Conservation (phyloP, 2,329 filamentous ascomycete genomes). For the Fonsecaea nubica region DNA sequence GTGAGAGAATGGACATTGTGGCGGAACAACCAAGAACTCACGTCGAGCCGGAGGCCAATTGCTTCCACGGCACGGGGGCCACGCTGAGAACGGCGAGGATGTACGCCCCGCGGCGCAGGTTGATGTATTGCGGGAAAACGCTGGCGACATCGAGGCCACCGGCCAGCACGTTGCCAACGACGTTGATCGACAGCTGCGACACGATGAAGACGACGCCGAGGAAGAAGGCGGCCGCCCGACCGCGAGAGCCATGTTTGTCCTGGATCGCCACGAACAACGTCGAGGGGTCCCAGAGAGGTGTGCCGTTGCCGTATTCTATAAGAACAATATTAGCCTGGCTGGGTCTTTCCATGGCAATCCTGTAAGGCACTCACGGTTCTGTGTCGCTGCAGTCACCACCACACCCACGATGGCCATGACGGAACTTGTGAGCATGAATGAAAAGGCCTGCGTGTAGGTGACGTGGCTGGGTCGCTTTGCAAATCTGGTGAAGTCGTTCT, state of each 20-base stretch:
- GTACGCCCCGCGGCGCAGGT: conserved; percentile 62
- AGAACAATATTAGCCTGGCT: conserved; percentile 3
- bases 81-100: conserved; percentile 55
- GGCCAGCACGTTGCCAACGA: conserved; percentile 57
- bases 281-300: conserved; percentile 52
- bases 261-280: conserved; percentile 46
- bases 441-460: conserved; percentile 50
- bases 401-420: conserved; percentile 49
- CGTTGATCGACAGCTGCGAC: conserved; percentile 55
- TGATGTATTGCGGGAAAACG: conserved; percentile 60
- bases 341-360: background rate
- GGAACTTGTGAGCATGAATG: conserved; percentile 48
- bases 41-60: conserved; percentile 54
- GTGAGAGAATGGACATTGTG: background rate
- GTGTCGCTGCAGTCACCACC: conserved; percentile 45
- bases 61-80: conserved; percentile 58
- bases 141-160: conserved; percentile 64
- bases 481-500: conserved; percentile 48
- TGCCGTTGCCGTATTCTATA: conserved; percentile 43
- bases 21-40: conserved; percentile 21
- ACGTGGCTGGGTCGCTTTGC: conserved; percentile 49
- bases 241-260: conserved; percentile 43
- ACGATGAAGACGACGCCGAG: conserved; percentile 53
- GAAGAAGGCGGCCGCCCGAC: conserved; percentile 56
- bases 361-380: conserved; percentile 32